Conservation (phyloP, 2,329 filamentous ascomycete genomes). For the Myriosclerotinia curreyana region DNA sequence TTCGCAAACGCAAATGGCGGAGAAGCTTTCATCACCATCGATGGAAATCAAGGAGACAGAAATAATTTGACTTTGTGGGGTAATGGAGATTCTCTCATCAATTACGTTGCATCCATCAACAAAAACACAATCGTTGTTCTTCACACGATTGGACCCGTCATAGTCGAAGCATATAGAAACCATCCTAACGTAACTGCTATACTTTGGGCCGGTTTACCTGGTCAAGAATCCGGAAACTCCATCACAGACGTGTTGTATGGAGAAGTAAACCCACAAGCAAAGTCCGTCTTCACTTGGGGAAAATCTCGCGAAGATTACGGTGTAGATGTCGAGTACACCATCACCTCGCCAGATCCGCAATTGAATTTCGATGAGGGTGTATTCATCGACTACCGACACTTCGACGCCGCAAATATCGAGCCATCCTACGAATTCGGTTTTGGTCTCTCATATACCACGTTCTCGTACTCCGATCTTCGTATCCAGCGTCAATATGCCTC, state of each 20-base stretch:
- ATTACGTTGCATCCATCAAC: conserved; percentile 71
- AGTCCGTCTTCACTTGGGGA: conserved; percentile 78
- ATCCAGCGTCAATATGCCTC: conserved; percentile 34
- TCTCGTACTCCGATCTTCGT: conserved; percentile 65
- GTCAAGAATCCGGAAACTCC: conserved; percentile 78
- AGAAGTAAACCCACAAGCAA: conserved; percentile 69
- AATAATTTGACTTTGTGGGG: conserved; percentile 92
- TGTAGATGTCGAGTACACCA: conserved; percentile 43
- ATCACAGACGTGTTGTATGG: conserved; percentile 81
- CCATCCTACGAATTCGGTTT: conserved; percentile 80
- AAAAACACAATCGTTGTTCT: conserved; percentile 90
- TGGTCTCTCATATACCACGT: conserved; percentile 77
- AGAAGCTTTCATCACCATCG: conserved; percentile 80
- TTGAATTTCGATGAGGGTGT: conserved; percentile 72
- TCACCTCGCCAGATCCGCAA: conserved; percentile 55
- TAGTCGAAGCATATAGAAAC: conserved; percentile 71
- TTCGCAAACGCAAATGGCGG: conserved; percentile 86
- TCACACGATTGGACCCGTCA: conserved; percentile 78
- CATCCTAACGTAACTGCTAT: conserved; percentile 81
- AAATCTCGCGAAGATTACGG: conserved; percentile 45
- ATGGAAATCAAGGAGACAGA: conserved; percentile 80
- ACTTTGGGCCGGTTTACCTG: conserved; percentile 78
- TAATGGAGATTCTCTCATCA: conserved; percentile 74
- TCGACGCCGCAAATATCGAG: conserved; percentile 60
- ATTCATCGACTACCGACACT: conserved; percentile 78